Evolutionary conservation across 768 basidiomycete genomes (phyloP).

Genomic region (Auricularia auricula-judae): DNA sequence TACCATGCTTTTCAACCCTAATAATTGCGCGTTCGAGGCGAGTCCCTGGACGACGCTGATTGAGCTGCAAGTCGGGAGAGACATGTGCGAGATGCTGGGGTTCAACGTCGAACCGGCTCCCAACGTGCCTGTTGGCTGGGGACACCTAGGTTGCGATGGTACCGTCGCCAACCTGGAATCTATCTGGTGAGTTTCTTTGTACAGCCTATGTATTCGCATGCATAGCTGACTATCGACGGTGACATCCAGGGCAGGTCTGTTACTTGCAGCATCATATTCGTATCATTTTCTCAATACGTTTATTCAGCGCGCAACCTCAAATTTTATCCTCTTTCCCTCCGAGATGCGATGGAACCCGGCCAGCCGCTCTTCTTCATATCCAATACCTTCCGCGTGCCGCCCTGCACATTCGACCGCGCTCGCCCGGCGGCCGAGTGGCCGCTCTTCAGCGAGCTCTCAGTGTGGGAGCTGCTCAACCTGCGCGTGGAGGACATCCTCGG

Average conservation of each 20-base stretch:
- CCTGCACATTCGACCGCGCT: conserved; percentile 13
- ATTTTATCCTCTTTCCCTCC: conserved; percentile 32
- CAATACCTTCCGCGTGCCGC: conserved; percentile 19
- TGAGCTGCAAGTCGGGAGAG: conserved; percentile 27
- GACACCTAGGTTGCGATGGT: conserved; percentile 33
- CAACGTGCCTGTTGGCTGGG: conserved; percentile 23
- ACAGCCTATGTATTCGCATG: too few species aligned
- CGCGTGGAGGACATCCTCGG: conserved; percentile 20
- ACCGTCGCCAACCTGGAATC: conserved; percentile 38
- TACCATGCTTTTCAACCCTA: conserved; percentile 26
- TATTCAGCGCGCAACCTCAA: conserved; percentile 33
- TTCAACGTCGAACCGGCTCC: conserved; percentile 14
- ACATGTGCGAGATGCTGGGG: conserved; percentile 32
- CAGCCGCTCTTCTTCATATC: conserved; percentile 22
- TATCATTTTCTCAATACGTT: background rate
- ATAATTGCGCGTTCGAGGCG: conserved; percentile 32
- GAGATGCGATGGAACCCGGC: conserved; percentile 19
- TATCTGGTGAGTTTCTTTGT: conserved; percentile 24
- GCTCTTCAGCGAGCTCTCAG: conserved; percentile 18
- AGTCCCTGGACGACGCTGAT: conserved; percentile 28
- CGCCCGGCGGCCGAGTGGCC: background rate
- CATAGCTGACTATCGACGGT: too few species aligned
- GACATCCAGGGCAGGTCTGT: background rate
- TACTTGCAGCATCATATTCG: background rate
- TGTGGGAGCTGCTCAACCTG: conserved; percentile 36